Base-by-base conservation (phyloP, 108 stramenopile species). In the Cyclostephanos tholiformis region DNA sequence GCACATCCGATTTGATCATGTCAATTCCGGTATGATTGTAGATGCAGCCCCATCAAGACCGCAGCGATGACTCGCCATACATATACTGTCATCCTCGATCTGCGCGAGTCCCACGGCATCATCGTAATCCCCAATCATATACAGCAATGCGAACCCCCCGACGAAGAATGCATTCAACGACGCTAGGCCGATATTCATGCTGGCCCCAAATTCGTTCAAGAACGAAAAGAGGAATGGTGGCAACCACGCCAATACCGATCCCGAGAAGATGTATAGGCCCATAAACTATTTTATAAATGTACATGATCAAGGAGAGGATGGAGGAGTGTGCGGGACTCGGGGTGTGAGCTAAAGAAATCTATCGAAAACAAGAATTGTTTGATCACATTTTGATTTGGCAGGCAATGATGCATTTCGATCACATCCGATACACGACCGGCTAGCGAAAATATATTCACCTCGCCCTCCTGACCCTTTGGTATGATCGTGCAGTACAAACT, bases 221-320 rank as follows among this genome's bases (percentile, higher is more conserved):
- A 82, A 48, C 38, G 85, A 85, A 58, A 91, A 91, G 0, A 91
- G 29, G 5, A 87, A 51, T 11, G 90, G 84, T 16, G 88, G 88
- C n/a, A 89, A 43, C 86, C 88, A 91, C 16, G 81, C 66, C 35
- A 87, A 64, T 27, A 86, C 71, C 48, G 74, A 71, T 16, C 81
- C 76, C 49, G 71, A 64, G 27, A 84, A 84, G 8, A 85, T 39
- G 65, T 83, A 87, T 2, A 82, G 38, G 16, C 86, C 86, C 86
- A 87, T 87, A 11, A 84, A 61, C 59, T 58, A 13, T 41, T 12
- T 41, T 12, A 7, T 41, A 9, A 1, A 9, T 12, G 41, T 12
- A 41, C 9, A 41, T 9, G 41, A 41, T 0, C 9, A 10, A 12
- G 8, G 41, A 41, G 41, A 12, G 11, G 41, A 41, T 9, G 41